Base-by-base conservation (phyloP, 2,329 filamentous ascomycete species). In the Lachnellula suecica region DNA sequence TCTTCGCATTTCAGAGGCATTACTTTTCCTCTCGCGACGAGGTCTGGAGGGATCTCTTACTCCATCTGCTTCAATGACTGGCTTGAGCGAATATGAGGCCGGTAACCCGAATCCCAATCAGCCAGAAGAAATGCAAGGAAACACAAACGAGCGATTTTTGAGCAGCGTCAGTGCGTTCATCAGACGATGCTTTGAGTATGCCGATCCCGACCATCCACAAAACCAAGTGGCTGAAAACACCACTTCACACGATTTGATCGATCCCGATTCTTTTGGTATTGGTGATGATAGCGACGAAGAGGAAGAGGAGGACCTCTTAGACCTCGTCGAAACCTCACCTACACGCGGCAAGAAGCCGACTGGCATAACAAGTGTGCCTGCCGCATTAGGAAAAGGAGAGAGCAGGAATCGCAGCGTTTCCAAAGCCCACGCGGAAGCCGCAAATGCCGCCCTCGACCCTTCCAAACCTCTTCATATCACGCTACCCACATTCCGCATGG, bases 401-500 rank as follows among this genome's bases (percentile, higher is more conserved):
- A 49, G 40, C 17, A 56, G 43, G 10, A 51, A 59, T 62, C 51
- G 70, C 60, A 67, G 70, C 47, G 76, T 77, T 25, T 84, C 83
- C 45, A 87, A 84, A 66, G 82, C 86, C 7, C 81, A 85, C 64
- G 84, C 87, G 1, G 85, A 91, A 67, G 82, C 88, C 19, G 91
- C 91, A 43, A 99, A 99, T 67, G 84, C 87, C 8, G 94, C 94
- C 1, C 81, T 99, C 4, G 92, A 99, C 67, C 94, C 94, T 2
- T 87, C 91, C 23, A 93, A 96, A 58, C 94, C 94, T 6, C 80
- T 99, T 1, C 89, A 97, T 68, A 97, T 99, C 66, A 97, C 94
- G 1, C 80, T 99, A 1, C 94, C 94, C 1, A 99, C 94, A 1
- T 99, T 99, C 79, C 88, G 94, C 59, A 99, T 99, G 94, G 91